Conservation (phyloP, 495 filamentous ascomycete genomes). For the Bryoglossum gracile region DNA sequence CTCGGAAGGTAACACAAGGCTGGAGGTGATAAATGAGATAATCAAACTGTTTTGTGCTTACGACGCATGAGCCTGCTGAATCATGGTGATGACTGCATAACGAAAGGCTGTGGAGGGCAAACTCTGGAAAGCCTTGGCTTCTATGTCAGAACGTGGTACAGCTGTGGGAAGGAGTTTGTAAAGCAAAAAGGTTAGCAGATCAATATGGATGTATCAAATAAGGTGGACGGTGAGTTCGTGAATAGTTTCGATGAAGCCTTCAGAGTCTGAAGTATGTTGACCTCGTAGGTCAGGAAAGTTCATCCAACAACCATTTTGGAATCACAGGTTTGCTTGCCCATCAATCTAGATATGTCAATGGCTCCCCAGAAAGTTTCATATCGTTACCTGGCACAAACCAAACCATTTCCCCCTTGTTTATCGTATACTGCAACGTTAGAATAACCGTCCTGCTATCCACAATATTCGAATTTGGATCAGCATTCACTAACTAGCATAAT, state of each 20-base stretch:
- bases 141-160: no score
- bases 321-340: conserved; percentile 48
- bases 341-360: conserved; percentile 40
- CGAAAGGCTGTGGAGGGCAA: no score
- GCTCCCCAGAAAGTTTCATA: conserved; percentile 35
- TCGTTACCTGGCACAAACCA: conserved; percentile 47
- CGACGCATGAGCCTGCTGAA: no score
- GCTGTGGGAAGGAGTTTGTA: no score
- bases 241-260: background rate
- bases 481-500: conserved; percentile 34
- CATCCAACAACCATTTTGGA: conserved; percentile 46
- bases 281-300: conserved; percentile 37
- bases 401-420: conserved; percentile 36
- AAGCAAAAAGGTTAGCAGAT: no score
- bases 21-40: no score
- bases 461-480: conserved; percentile 72
- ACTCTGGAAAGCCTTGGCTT: no score
- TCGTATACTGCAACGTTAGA: conserved; percentile 52
- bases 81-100: no score
- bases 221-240: no score
- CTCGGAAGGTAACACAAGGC: no score
- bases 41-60: no score
- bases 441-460: conserved; percentile 62
- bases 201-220: no score
- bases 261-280: background rate